Conservation (phyloP, 2,329 filamentous ascomycete species). For the Clonostachys solani region DNA sequence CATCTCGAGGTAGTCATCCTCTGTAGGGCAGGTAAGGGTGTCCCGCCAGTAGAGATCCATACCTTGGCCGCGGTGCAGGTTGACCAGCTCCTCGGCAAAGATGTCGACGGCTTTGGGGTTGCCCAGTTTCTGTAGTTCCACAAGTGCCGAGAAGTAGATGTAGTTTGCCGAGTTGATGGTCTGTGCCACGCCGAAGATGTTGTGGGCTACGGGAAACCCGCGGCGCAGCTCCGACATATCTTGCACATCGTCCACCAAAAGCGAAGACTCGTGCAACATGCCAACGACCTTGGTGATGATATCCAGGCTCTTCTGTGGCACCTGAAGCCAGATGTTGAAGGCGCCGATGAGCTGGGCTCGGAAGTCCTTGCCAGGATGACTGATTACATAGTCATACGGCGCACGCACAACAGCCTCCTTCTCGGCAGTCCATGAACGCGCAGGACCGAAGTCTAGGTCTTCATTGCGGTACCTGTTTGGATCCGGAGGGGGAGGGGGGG, state of each 20-base stretch:
- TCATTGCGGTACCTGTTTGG: conserved; percentile 49
- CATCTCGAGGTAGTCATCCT: conserved; percentile 93
- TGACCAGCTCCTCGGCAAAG: conserved; percentile 78
- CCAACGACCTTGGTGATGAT: conserved; percentile 77
- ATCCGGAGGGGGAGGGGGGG: conserved; percentile 35
- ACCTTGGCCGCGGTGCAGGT: conserved; percentile 81
- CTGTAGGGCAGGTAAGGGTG: conserved; percentile 75
- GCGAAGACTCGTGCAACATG: conserved; percentile 81
- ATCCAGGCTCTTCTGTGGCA: conserved; percentile 64
- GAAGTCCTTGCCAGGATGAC: conserved; percentile 81
- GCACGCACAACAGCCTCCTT: conserved; percentile 76
- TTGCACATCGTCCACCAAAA: conserved; percentile 86
- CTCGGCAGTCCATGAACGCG: conserved; percentile 60
- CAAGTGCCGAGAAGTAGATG: conserved; percentile 76
- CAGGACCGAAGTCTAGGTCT: conserved; percentile 47
- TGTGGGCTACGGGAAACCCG: conserved; percentile 77
- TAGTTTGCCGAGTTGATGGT: conserved; percentile 92
- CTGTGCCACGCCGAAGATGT: conserved; percentile 80
- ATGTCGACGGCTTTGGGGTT: conserved; percentile 65
- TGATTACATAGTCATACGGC: conserved; percentile 76
- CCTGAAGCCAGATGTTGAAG: conserved; percentile 77
- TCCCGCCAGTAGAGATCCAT: conserved; percentile 93
- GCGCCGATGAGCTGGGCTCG: conserved; percentile 73
- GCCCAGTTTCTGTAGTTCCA: conserved; percentile 67
- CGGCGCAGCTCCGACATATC: conserved; percentile 73